Percentiles rank a stretch among this genome's conserved stretches.
phyloP scores from a whole-genome alignment of 495 filamentous ascomycete species.

The Endocarpon pusillum region DNA sequence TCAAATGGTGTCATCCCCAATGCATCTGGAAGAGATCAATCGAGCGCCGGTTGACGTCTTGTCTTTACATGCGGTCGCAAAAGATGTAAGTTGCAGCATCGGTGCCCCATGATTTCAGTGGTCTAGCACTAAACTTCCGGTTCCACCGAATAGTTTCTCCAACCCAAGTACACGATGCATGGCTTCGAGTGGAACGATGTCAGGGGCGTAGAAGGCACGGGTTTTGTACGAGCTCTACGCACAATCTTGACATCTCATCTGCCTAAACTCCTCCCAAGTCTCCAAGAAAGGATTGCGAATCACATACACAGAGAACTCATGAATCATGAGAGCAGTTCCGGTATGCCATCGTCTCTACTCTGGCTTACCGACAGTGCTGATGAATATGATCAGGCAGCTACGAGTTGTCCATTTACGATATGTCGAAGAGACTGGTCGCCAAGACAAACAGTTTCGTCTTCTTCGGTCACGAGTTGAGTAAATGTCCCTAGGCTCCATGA shows the following conservation, averaged over 20 bases:
- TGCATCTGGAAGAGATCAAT: conserved; percentile 15
- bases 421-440: conserved; percentile 4
- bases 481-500: neutral
- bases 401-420: conserved; percentile 2
- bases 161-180: conserved; percentile 14
- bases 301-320: conserved; percentile 1
- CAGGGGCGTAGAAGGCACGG: conserved; percentile 11
- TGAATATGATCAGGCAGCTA: neutral
- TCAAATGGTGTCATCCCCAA: conserved; percentile 10
- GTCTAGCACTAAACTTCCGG: neutral
- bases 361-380: neutral
- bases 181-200: conserved; percentile 14
- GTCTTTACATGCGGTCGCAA: conserved; percentile 17
- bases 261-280: conserved; percentile 6
- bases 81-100: conserved; percentile 4
- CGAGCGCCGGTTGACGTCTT: conserved; percentile 10
- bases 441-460: conserved; percentile 4
- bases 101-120: too few species aligned
- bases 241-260: conserved; percentile 13
- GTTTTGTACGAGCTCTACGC: conserved; percentile 14
- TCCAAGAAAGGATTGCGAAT: neutral
- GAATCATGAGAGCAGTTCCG: conserved; percentile 1
- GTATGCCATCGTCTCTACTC: conserved; percentile 4
- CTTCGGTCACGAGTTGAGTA: conserved; percentile 7
- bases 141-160: conserved; percentile 9